These are phyloP conservation scores for Eremothecium gossypii DNA, from an alignment of 1,139 yeast genomes.

Conservation along the genomic window DNA sequence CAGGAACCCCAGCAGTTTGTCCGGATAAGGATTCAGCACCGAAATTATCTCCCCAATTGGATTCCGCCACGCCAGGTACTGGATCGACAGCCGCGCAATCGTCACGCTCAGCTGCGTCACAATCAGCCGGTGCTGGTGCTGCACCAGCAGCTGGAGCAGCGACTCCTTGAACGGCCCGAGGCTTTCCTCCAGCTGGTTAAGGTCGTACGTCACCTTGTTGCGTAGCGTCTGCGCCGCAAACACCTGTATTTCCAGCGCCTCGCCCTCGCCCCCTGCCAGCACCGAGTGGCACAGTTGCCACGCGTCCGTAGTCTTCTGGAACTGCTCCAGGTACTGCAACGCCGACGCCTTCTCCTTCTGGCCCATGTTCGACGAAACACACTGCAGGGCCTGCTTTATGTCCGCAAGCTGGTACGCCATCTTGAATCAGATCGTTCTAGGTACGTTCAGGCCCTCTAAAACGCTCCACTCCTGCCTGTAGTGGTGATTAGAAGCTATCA, in stretches of 20 bases:
- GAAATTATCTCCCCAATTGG: conserved; percentile 60
- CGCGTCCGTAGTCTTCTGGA: conserved; percentile 70
- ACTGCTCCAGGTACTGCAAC: conserved; percentile 51
- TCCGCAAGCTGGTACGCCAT: conserved; percentile 19
- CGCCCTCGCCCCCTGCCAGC: conserved; percentile 18
- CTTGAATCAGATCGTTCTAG: neutral
- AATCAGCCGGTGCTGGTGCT: conserved; percentile 44
- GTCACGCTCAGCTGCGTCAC: conserved; percentile 76
- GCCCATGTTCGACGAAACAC: conserved; percentile 23
- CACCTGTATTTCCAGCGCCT: conserved; percentile 47
- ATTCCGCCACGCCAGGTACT: conserved; percentile 60
- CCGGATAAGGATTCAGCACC: conserved; percentile 31
- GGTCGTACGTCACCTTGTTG: conserved; percentile 75
- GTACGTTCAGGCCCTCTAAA: too few species aligned
- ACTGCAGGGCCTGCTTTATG: conserved; percentile 22
- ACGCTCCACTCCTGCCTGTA: too few species aligned
- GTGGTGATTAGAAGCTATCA: too few species aligned
- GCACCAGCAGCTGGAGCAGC: conserved; percentile 23
- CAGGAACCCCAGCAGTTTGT: conserved; percentile 61
- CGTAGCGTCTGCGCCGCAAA: conserved; percentile 89
- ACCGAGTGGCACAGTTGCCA: conserved; percentile 44
- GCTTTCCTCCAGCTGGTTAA: conserved; percentile 66
- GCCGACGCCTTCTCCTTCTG: conserved; percentile 26
- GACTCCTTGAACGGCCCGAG: conserved; percentile 44
- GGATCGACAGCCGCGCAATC: conserved; percentile 73